Evolutionary conservation across 2,329 filamentous ascomycete genomes (phyloP), one percentile per base, ranked within the genome.

Genomic region (Aspergillus fumigatiaffinis): DNA sequence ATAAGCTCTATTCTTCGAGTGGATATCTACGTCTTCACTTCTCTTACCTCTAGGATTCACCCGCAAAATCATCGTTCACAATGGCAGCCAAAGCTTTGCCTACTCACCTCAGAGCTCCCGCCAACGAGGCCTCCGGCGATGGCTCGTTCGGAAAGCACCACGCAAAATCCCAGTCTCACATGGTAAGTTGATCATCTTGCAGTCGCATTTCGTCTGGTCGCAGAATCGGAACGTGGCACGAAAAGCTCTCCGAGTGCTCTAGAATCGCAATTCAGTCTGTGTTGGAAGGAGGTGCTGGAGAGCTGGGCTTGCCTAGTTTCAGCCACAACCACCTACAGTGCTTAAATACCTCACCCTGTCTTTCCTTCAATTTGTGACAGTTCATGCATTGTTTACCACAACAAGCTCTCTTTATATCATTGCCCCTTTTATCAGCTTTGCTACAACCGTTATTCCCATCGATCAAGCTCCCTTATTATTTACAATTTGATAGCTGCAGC

Each of bases 51-150:
- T 54, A 41, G 42, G 46, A 26, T 38, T 26, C 47, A 14, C 50
- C 44, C 29, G 50, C 28, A 50, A 52, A 48, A 38, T 26, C 55
- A 44, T 46, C 49, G 23, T 38, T 47, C 66, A 79, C 67, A 68
- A 93, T 93, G 89, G 87, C 89, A 63, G 82, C 85, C 71, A 91
- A 85, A 78, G 89, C 90, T 63, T 80, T 97, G 68, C 91, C 92
- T 63, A 82, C 89, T 47, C 93, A 95, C 82, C 84, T 97, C 70
- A 93, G 73, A 56, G 72, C 76, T 50, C 68, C 91, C 84, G 83
- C 87, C 61, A 77, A 78, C 58, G 68, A 69, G 41, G 65, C 67
- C 58, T 63, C 69, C 51, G 70, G 69, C 58, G 60, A 71, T 55
- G 71, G 69, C 54, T 68, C 68, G 51, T 71, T 75, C 58, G 71